Base-by-base conservation (phyloP, 306 rosid genomes). In the Styphnolobium japonicum region DNA sequence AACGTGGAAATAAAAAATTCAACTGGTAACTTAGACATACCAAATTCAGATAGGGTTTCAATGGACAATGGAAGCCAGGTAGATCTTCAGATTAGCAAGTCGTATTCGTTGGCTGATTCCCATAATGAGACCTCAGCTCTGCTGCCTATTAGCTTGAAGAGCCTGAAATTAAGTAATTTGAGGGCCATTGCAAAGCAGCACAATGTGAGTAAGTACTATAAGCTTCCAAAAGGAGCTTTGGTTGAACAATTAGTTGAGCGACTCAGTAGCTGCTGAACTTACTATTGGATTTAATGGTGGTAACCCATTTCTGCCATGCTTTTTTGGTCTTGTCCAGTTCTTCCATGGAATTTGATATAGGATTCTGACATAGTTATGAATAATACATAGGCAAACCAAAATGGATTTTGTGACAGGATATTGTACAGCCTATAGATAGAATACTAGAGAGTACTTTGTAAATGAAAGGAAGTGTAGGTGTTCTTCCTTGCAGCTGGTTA, bases 151-250 rank as follows among this genome's bases (percentile, higher is more conserved):
- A 15, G 12, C 18, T 76, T 88, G 84, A 15, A 1, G 22, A 19
- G 9, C 1, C 9, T 74, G 89, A 66, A 11, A n/a, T 0, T 87
- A 80, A 0, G 0, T 12, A 45, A 64, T 1, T 79, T 91, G 87
- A 88, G 58, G 84, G 18, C 12, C 71, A n/a, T 80, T 36, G 96
- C 88, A 62, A 88, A 70, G 84, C 2, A 64, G 15, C 23, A 39
- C 33, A 49, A 83, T 0, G 34, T 91, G 73, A 75, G 0, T 3
- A 22, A 51, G 51, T 75, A n/a, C 76, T 33, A 45, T 67, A 82
- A 80, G 56, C 81, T 85, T 56, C 2, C 31, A 45, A 88, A 87
- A 69, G 45, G 7, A 22, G 82, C 8, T 6, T 83, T 88, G 87
- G 11, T 85, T 72, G 82, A 66, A 34, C 62, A 18, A 43, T 29